Evolutionary conservation across 345 rosid species (phyloP).

Genomic region (Nephelium lappaceum): DNA sequence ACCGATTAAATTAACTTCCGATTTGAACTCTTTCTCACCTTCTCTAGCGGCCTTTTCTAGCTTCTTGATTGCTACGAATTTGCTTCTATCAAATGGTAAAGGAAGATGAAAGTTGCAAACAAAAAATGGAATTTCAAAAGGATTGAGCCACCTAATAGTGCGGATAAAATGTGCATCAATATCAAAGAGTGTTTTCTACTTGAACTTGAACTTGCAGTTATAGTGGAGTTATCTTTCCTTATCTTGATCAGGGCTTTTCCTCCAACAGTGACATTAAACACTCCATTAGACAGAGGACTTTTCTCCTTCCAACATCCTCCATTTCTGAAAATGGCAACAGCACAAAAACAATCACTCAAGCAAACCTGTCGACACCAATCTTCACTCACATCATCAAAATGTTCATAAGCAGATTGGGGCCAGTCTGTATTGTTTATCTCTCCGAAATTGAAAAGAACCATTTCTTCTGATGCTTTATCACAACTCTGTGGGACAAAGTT

Average conservation of each 20-base stretch:
- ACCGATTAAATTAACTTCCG: conserved; percentile 34
- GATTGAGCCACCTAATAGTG: conserved; percentile 26
- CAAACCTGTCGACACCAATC: conserved; percentile 39
- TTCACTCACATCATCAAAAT: conserved; percentile 20
- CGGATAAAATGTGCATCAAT: conserved; percentile 23
- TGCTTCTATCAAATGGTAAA: not conserved
- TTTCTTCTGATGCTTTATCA: conserved; percentile 9
- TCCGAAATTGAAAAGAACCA: not conserved
- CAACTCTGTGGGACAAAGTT: conserved; percentile 17
- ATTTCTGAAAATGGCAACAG: conserved; percentile 28
- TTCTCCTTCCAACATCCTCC: conserved; percentile 40
- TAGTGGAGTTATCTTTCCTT: conserved; percentile 21
- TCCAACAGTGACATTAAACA: not conserved
- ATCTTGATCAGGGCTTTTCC: conserved; percentile 40
- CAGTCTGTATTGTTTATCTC: conserved; percentile 31
- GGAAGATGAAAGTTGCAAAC: conserved; percentile 1
- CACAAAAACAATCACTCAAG: conserved; percentile 43
- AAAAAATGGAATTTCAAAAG: conserved; percentile 27
- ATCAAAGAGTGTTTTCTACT: conserved; percentile 1
- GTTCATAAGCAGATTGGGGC: conserved; percentile 30
- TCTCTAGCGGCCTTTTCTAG: conserved; percentile 17
- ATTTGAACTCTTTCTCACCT: conserved; percentile 29
- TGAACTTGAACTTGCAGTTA: conserved; percentile 8
- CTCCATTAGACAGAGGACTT: conserved; percentile 38
- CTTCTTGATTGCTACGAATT: conserved; percentile 30